These are phyloP conservation scores for Hordeum vulgare DNA, from an alignment of 176 grass and related monocot genomes.

Conservation along the genomic window DNA sequence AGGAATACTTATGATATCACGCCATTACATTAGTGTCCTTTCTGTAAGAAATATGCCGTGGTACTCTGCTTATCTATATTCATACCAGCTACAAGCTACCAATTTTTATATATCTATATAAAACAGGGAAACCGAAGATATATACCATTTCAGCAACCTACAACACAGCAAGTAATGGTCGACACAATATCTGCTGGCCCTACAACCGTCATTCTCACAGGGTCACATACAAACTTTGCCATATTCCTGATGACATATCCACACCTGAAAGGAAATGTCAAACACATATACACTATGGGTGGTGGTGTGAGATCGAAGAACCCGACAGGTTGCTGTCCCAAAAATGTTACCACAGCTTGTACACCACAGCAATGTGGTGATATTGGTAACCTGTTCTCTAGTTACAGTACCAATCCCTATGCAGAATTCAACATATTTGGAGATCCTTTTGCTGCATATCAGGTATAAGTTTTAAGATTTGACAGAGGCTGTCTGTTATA, in stretches of 20 bases:
- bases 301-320: constrained; percentile 73
- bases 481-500: not conserved
- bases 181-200: constrained; percentile 63
- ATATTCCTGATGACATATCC: constrained; percentile 75
- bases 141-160: constrained; percentile 47
- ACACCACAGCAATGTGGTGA: constrained; percentile 56
- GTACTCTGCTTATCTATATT: not conserved
- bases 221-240: constrained; percentile 68
- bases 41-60: not conserved
- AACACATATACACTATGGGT: constrained; percentile 95
- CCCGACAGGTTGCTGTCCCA: constrained; percentile 67
- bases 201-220: constrained; percentile 63
- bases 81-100: not conserved
- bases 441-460: constrained; percentile 93
- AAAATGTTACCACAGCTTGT: constrained; percentile 41
- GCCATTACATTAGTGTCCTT: not conserved
- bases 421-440: constrained; percentile 87
- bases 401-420: constrained; percentile 60
- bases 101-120: constrained; percentile 1
- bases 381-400: constrained; percentile 76
- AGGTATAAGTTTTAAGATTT: constrained; percentile 34
- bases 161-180: constrained; percentile 59
- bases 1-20: not conserved
- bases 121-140: constrained; percentile 76
- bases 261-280: constrained; percentile 61